Base-by-base conservation (phyloP, 805 yeast genomes). In the Starmerella ratchasimensis region DNA sequence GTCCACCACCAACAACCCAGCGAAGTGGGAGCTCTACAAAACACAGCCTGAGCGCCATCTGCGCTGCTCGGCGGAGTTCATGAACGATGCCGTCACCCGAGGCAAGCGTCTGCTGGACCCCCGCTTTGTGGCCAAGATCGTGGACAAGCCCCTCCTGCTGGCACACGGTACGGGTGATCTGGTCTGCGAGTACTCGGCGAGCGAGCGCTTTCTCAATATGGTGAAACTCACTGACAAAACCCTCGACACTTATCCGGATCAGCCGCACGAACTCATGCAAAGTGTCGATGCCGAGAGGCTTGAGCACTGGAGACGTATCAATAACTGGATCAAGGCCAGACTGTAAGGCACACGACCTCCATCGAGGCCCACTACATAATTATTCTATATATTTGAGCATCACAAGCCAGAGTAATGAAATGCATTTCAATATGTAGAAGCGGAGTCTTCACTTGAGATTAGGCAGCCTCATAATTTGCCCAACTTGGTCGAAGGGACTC, bases 161-260 rank as follows among this genome's bases (percentile, higher is more conserved):
- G 28, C 44, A 28, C 61, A 55, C 31, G 65, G 64, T 20, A 40
- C 71, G 76, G 65, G 26, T 2, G 55, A 52, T 30, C 20, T n/a
- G 14, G 30, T 52, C 16, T 45, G 54, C 38, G 50, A 44, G 28
- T 33, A 26, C 20, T 37, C 29, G 11, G 44, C 43, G 21, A 24
- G 50, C 5, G 25, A 31, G 27, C 16, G 40, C 36, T 48, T 48
- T 33, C 32, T 41, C 31, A 29, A 37, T 3, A 14, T 33, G 22
- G 44, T 37, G 9, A 37, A 32, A 14, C 36, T 43, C 11, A 33
- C 36, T 13, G 52, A 49, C 38, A 50, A 50, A 37, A 43, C 47
- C 16, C 38, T 46, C n/a, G 38, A 43, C 17, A 23, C 37, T 4
- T 44, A 49, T 24, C 37, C 34, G 5, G 51, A 42, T 14, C 28